Percentiles rank a stretch among this genome's conserved stretches.
Conservation (phyloP, 331 rosid genomes). For the Malus hybrid region DNA sequence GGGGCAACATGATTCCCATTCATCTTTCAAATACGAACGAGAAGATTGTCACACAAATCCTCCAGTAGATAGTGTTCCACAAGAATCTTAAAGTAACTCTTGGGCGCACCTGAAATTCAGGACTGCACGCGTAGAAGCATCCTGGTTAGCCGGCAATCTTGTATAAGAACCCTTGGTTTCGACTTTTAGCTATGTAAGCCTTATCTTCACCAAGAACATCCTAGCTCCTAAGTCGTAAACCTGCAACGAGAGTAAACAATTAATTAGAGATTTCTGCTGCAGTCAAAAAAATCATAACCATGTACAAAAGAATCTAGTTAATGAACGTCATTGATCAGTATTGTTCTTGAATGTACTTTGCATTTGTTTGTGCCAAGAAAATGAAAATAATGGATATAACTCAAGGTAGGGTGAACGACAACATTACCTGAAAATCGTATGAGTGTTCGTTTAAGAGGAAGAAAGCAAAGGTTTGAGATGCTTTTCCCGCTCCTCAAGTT, state of each 20-base stretch:
- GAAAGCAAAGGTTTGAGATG: not conserved
- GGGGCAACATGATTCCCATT: not conserved
- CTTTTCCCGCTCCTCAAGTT: not conserved
- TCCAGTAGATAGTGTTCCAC: not conserved
- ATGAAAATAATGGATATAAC: not conserved
- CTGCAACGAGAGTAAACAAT: too few species aligned
- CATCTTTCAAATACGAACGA: not conserved
- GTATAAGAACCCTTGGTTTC: too few species aligned
- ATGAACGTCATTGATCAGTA: not conserved
- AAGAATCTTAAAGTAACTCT: conserved; percentile 11
- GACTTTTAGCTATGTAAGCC: not conserved
- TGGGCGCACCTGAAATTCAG: not conserved
- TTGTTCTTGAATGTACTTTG: not conserved
- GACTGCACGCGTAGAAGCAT: too few species aligned
- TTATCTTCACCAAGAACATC: too few species aligned
- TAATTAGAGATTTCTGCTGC: not conserved
- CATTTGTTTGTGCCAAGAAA: not conserved
- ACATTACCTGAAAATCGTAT: not conserved
- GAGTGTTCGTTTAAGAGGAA: not conserved
- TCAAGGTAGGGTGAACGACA: not conserved
- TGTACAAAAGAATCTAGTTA: not conserved
- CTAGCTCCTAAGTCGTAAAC: too few species aligned
- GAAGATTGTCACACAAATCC: not conserved
- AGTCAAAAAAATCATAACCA: not conserved
- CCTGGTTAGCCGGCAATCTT: too few species aligned